phyloP scores from a whole-genome alignment of 2,329 filamentous ascomycete species.

The Epichloe sp. region DNA sequence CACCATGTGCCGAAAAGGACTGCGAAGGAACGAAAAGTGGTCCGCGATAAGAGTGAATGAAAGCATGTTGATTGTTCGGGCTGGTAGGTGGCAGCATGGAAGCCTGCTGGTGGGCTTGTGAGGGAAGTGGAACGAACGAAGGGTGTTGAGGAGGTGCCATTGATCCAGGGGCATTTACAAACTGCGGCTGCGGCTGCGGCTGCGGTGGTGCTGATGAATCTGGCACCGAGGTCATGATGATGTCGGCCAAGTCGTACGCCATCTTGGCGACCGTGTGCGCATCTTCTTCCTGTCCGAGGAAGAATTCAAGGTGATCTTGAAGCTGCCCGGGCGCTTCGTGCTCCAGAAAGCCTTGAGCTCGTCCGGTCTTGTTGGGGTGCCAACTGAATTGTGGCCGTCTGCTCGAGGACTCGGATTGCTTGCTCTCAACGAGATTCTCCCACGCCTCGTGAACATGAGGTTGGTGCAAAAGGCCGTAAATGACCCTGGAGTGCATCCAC shows the following conservation, averaged over 20 bases:
- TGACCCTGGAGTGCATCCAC: conserved; percentile 57
- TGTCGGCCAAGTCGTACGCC: conserved; percentile 43
- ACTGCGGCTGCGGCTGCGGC: conserved; percentile 11
- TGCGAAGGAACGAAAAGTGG: conserved; percentile 22
- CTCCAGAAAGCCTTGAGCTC: conserved; percentile 45
- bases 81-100: conserved; percentile 13
- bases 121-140: conserved; percentile 20
- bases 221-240: conserved; percentile 24
- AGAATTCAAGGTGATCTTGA: conserved; percentile 53
- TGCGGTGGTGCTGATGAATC: conserved; percentile 13
- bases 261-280: conserved; percentile 43
- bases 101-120: conserved; percentile 17
- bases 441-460: conserved; percentile 47
- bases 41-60: conserved; percentile 18
- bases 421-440: conserved; percentile 39
- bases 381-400: conserved; percentile 49
- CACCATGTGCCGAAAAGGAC: conserved; percentile 13
- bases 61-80: conserved; percentile 13
- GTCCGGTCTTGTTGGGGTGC: conserved; percentile 42
- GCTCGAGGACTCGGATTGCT: conserved; percentile 40
- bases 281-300: conserved; percentile 43
- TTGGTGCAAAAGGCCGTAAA: conserved; percentile 55
- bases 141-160: conserved; percentile 16
- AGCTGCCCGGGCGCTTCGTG: conserved; percentile 50
- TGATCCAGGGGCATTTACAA: conserved; percentile 13